phyloP scores from a whole-genome alignment of 2,329 filamentous ascomycete species.

The Botrytis galanthina region DNA sequence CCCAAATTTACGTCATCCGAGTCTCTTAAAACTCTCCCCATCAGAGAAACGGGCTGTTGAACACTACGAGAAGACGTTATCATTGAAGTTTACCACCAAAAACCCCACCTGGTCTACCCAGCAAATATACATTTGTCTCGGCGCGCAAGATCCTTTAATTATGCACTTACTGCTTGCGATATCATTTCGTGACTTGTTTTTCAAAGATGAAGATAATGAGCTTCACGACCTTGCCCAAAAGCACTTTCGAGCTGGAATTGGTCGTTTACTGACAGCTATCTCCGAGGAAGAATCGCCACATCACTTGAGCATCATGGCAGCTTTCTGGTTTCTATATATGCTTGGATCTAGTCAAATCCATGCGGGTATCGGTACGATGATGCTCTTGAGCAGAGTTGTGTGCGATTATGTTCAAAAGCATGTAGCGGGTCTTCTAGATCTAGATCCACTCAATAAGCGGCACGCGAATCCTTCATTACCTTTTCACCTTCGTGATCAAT shows the following conservation, averaged over 20 bases:
- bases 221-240: constrained; percentile 2
- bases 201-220: neutral
- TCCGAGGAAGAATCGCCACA: neutral
- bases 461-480: neutral
- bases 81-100: constrained; percentile 6
- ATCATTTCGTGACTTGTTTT: constrained; percentile 9
- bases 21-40: neutral
- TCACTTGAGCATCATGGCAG: constrained; percentile 4
- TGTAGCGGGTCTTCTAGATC: neutral
- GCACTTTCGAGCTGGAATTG: constrained; percentile 14
- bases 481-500: neutral
- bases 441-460: neutral
- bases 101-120: constrained; percentile 7
- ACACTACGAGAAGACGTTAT: constrained; percentile 6
- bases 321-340: constrained; percentile 19
- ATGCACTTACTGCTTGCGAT: constrained; percentile 14
- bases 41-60: constrained; percentile 2
- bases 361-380: constrained; percentile 9
- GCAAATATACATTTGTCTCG: constrained; percentile 9
- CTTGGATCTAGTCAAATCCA: constrained; percentile 5
- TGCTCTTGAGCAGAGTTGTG: constrained; percentile 4
- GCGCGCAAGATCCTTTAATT: constrained; percentile 14
- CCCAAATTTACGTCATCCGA: neutral
- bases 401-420: constrained; percentile 12
- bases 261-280: constrained; percentile 3